Conservation (phyloP, 108 stramenopile genomes). For the Pseudonitzschia multistriata region DNA sequence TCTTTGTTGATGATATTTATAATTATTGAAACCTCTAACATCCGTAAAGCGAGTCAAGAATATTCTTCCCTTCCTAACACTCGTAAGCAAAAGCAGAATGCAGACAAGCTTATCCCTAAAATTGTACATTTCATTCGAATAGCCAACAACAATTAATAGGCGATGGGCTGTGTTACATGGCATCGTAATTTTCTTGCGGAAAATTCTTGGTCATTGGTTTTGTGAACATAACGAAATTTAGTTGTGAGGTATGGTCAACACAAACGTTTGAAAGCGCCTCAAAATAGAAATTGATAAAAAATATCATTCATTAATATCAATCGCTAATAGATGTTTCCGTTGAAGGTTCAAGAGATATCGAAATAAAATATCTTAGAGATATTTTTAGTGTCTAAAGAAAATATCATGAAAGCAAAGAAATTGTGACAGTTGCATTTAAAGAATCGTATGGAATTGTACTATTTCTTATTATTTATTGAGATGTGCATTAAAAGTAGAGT, state of each 20-base stretch:
- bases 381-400: background rate
- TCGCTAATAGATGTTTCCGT: background rate
- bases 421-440: background rate
- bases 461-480: background rate
- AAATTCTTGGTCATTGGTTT: background rate
- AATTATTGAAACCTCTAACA: too few species aligned
- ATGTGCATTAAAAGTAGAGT: background rate
- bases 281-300: background rate
- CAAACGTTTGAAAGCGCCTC: too few species aligned
- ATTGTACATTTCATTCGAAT: background rate
- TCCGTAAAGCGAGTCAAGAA: too few species aligned
- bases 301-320: background rate
- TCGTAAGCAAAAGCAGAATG: too few species aligned
- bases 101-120: background rate
- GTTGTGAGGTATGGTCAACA: too few species aligned
- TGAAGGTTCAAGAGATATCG: background rate
- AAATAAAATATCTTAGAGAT: too few species aligned
- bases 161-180: too few species aligned
- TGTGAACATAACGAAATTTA: background rate
- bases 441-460: background rate
- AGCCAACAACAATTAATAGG: too few species aligned
- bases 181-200: background rate
- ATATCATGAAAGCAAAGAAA: background rate
- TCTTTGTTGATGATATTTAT: background rate
- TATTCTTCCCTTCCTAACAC: background rate